phyloP scores from a whole-genome alignment of 768 basidiomycete species.

The Tylopilus balloui region DNA sequence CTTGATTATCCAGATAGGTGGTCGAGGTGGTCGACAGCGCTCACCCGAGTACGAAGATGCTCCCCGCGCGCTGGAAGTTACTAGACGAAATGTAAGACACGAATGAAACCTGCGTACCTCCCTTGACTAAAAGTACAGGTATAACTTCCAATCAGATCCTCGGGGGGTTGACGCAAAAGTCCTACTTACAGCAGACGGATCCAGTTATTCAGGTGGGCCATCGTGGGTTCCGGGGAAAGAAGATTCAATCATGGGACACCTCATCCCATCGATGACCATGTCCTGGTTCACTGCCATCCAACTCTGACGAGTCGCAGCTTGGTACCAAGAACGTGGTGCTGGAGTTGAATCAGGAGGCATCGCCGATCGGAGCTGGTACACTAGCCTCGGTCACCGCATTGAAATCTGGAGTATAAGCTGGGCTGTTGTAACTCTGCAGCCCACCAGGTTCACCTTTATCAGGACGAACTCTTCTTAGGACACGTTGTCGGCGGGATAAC shows the following conservation, averaged over 20 bases:
- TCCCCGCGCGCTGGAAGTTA: constrained; percentile 50
- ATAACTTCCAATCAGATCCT: constrained; percentile 72
- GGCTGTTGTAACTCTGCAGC: not conserved
- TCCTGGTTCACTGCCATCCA: not conserved
- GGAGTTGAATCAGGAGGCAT: constrained; percentile 47
- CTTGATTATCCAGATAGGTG: constrained; percentile 36
- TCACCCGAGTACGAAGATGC: constrained; percentile 58
- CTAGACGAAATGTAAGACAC: constrained; percentile 55
- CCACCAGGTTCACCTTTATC: constrained; percentile 5
- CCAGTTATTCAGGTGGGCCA: constrained; percentile 51
- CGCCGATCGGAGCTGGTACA: constrained; percentile 81
- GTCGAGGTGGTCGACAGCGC: constrained; percentile 51
- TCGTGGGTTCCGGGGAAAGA: constrained; percentile 30
- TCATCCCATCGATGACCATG: constrained; percentile 64
- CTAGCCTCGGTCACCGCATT: constrained; percentile 72
- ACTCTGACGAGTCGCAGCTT: constrained; percentile 45
- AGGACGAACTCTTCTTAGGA: constrained; percentile 64
- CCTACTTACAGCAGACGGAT: constrained; percentile 61
- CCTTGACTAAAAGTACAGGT: constrained; percentile 36
- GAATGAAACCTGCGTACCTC: constrained; percentile 3
- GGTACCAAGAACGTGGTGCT: constrained; percentile 76
- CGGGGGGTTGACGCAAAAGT: constrained; percentile 57
- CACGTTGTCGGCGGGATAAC: constrained; percentile 74
- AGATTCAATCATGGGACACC: constrained; percentile 65
- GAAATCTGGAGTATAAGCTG: constrained; percentile 68